A percentile compares a stretch with the other conserved stretches of the same genome.
These are phyloP conservation scores for Blastobotrys persicus DNA, from an alignment of 1,139 yeast species.

Conservation along the genomic window DNA sequence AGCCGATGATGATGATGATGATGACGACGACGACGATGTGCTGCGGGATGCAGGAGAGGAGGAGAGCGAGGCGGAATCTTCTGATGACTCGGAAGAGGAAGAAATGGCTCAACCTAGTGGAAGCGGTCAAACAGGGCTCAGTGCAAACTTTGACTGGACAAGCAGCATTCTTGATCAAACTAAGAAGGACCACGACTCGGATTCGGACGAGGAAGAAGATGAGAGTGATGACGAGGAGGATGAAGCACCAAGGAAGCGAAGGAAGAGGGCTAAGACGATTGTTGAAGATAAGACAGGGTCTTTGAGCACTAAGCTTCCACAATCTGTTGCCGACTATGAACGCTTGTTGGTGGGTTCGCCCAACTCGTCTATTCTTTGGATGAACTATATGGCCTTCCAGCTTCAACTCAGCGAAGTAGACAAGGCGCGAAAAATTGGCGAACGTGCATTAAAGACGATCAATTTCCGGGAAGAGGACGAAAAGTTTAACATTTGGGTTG, in stretches of 20 bases:
- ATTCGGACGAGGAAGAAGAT: conserved; percentile 49
- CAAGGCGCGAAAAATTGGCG: conserved; percentile 89
- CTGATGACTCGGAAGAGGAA: conserved; percentile 33
- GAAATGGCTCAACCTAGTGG: conserved; percentile 22
- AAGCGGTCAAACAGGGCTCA: conserved; percentile 51
- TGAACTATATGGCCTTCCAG: conserved; percentile 98
- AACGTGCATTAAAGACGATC: conserved; percentile 87
- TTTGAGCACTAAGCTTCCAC: conserved; percentile 80
- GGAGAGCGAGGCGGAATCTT: conserved; percentile 32
- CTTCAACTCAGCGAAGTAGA: conserved; percentile 90
- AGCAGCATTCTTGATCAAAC: conserved; percentile 84
- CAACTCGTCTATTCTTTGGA: conserved; percentile 91
- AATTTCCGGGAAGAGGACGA: conserved; percentile 91
- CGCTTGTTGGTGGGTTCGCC: conserved; percentile 89
- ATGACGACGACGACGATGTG: conserved; percentile 34
- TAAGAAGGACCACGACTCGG: conserved; percentile 53
- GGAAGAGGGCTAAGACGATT: conserved; percentile 43
- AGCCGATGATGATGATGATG: conserved; percentile 36
- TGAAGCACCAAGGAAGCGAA: conserved; percentile 38
- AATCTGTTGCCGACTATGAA: conserved; percentile 87
- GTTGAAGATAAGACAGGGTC: conserved; percentile 84
- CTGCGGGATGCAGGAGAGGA: conserved; percentile 32
- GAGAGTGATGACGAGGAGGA: conserved; percentile 37
- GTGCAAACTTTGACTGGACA: conserved; percentile 93
- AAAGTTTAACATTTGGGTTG: conserved; percentile 94